Conservation (phyloP, 2,329 filamentous ascomycete genomes). For the Aureobasidium melanogenum region DNA sequence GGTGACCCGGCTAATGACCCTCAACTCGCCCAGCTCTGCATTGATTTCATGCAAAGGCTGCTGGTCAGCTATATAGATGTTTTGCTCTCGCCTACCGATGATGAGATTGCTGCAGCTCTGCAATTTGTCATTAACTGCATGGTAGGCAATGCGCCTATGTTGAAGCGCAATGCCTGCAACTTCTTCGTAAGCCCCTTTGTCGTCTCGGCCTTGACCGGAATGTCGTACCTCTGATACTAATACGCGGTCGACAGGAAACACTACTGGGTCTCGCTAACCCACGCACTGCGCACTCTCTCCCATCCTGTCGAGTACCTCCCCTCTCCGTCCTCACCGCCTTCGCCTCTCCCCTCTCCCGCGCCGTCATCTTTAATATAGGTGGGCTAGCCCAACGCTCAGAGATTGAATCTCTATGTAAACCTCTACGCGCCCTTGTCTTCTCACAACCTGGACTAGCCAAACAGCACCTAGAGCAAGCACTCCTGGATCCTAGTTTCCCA, state of each 20-base stretch:
- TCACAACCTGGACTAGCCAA: slow-evolving; percentile 20
- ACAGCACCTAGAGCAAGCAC: slow-evolving; percentile 45
- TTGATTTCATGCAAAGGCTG: slow-evolving; percentile 61
- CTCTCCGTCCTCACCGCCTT: slow-evolving; percentile 46
- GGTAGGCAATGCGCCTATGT: slow-evolving; percentile 61
- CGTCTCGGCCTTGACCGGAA: not conserved
- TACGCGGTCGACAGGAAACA: slow-evolving; percentile 16
- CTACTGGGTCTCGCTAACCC: slow-evolving; percentile 17
- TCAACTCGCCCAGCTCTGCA: slow-evolving; percentile 63
- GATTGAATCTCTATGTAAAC: slow-evolving; percentile 61
- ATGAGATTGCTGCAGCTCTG: slow-evolving; percentile 57
- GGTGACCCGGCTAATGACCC: slow-evolving; percentile 55
- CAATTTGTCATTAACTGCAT: slow-evolving; percentile 63
- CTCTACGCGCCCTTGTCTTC: slow-evolving; percentile 54
- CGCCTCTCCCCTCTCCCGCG: slow-evolving; percentile 51
- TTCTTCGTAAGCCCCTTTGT: slow-evolving; percentile 51
- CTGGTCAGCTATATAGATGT: slow-evolving; percentile 53
- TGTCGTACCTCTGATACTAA: not conserved
- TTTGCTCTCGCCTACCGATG: slow-evolving; percentile 50
- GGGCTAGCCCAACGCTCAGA: slow-evolving; percentile 63
- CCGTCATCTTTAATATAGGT: slow-evolving; percentile 56
- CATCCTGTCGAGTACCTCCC: slow-evolving; percentile 20
- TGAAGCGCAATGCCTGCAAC: slow-evolving; percentile 63
- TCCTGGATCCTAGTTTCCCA: slow-evolving; percentile 47
- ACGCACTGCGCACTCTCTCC: slow-evolving; percentile 18